Base-by-base conservation (phyloP, 2,329 filamentous ascomycete species). In the Chaetomiaceae sp. region DNA sequence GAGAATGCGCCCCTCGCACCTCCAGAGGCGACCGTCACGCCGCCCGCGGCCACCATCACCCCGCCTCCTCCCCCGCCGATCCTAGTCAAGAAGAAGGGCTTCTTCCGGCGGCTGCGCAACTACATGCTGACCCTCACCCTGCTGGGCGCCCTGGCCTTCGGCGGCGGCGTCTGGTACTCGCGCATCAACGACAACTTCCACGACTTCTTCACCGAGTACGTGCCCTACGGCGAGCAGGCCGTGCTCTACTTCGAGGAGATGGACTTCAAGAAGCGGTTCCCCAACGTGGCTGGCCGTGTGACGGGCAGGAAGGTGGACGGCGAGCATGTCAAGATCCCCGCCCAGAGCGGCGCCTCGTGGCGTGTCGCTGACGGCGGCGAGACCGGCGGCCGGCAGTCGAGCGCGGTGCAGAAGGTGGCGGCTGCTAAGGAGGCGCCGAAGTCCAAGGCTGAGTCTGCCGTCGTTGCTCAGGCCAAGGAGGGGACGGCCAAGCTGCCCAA, bases 121-220 rank as follows among this genome's bases (percentile, higher is more conserved):
- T 86, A 91, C 67, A 73, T 96, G 54, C 73, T 91, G 61, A 88
- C 88, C 51, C 72, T 96, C 45, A 74, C 91, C 58, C 72, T 96
- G 40, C 80, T 96, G 25, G 84, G 88, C 23, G 83, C 83, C 6
- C 72, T 95, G 40, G 85, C 87, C 36, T 99, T 96, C 65, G 88
- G 82, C 52, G 91, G 91, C 60, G 91, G 92, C 62, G 85, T 96
- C 51, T 96, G 88, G 78, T 94, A 95, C 72, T 92, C 94, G 51
- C 84, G 95, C 60, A 81, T 94, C 71, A 95, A 87, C 67, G 94
- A 99, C 77, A 96, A 90, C 74, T 99, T 97, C 81, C 92, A 99
- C 74, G 94, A 99, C 72, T 68, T 96, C 77, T 99, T 99, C 75
- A 97, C 91, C 65, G 91, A 96, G 74, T 99, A 92, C 71, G 75